Conservation (phyloP, 139 green algal genomes). For the Tetradesmus lagerheimii region DNA sequence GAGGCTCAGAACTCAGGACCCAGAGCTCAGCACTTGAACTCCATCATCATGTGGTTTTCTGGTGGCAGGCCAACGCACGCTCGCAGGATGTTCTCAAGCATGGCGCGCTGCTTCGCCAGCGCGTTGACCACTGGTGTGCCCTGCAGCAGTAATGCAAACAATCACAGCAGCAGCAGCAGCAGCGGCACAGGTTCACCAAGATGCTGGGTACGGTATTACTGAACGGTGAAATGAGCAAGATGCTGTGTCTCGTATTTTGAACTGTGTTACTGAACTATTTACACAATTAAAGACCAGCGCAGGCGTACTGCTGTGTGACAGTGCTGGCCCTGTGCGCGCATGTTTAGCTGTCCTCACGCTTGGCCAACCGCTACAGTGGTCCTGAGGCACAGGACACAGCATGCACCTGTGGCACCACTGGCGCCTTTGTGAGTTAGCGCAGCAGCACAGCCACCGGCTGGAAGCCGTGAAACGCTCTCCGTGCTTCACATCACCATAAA, state of each 20-base stretch:
- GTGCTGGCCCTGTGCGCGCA: too few relatives aligned
- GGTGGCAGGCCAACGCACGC: conserved; percentile 95
- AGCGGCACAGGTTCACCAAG: too few relatives aligned
- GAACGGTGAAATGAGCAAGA: not conserved
- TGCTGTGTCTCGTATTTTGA: too few relatives aligned
- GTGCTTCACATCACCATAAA: too few relatives aligned
- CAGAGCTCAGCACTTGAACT: conserved; percentile 48
- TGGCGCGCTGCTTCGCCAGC: conserved; percentile 96
- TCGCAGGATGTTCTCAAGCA: conserved; percentile 98
- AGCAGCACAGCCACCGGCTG: conserved; percentile 69
- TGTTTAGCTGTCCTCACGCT: too few relatives aligned
- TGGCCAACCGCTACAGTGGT: too few relatives aligned
- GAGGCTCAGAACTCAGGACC: not conserved
- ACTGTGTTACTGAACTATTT: too few relatives aligned
- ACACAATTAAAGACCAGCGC: too few relatives aligned
- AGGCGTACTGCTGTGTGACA: too few relatives aligned
- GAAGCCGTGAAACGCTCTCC: too few relatives aligned
- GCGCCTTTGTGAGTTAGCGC: conserved; percentile 94
- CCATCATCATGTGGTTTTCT: conserved; percentile 96
- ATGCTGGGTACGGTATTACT: not conserved
- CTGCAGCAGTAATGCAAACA: not conserved
- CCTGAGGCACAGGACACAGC: too few relatives aligned
- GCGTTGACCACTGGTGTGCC: conserved; percentile 98
- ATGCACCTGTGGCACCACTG: conserved; percentile 71
- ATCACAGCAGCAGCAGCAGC: conserved; percentile 15